A percentile compares a stretch with the other conserved stretches of the same genome.
Conservation (phyloP, 1,139 yeast genomes). For the Candida frijolesensis region DNA sequence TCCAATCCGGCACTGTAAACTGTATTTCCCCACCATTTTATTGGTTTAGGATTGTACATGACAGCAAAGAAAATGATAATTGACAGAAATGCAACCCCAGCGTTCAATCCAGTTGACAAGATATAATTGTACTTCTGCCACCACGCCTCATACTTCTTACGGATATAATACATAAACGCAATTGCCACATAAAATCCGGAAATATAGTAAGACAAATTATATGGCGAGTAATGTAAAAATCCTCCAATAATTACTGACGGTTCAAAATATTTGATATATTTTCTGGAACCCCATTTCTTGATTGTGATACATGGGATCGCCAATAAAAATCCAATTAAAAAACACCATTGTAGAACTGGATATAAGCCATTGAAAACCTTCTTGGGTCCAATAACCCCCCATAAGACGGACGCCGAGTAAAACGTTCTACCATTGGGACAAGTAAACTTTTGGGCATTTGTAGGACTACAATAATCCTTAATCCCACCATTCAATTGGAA, state of each 20-base stretch:
- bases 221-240: constrained; percentile 46
- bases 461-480: constrained; percentile 48
- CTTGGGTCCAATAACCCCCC: constrained; percentile 73
- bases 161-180: constrained; percentile 49
- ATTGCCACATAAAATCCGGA: constrained; percentile 43
- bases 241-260: constrained; percentile 49
- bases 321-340: constrained; percentile 55
- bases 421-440: constrained; percentile 54
- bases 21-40: constrained; percentile 63
- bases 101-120: constrained; percentile 49
- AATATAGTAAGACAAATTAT: constrained; percentile 48
- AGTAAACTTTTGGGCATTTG: constrained; percentile 45
- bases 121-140: constrained; percentile 63
- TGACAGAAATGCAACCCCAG: constrained; percentile 55
- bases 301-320: constrained; percentile 46
- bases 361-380: constrained; percentile 51
- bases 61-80: constrained; percentile 57
- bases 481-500: constrained; percentile 52
- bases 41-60: constrained; percentile 36
- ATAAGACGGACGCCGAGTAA: constrained; percentile 57
- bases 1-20: constrained; percentile 47
- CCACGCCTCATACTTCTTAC: constrained; percentile 46
- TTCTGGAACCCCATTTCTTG: constrained; percentile 37
- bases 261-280: constrained; percentile 34
- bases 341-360: constrained; percentile 52